Conservation (phyloP, 2,329 filamentous ascomycete genomes). For the Scolecobasidium constrictum region DNA sequence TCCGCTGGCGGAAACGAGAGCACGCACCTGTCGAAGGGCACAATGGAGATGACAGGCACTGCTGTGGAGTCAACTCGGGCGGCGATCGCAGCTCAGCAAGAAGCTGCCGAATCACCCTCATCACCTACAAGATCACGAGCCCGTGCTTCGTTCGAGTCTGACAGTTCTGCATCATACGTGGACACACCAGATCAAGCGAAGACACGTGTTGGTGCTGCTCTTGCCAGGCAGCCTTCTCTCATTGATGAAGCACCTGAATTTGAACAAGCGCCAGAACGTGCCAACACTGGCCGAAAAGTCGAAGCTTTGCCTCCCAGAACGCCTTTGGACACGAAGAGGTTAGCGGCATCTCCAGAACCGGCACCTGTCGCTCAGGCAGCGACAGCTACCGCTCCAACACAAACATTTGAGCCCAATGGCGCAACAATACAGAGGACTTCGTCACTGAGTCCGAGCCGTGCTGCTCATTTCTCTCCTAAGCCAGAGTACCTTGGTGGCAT, state of each 20-base stretch:
- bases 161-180: too few species aligned
- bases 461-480: slow-evolving; percentile 53
- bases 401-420: background rate
- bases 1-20: slow-evolving; percentile 25
- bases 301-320: slow-evolving; percentile 1
- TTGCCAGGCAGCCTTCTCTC: slow-evolving; percentile 6
- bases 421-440: background rate
- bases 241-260: slow-evolving; percentile 3
- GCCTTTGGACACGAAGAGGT: background rate
- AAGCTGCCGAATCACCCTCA: too few species aligned
- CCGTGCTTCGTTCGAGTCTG: too few species aligned
- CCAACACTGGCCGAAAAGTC: slow-evolving; percentile 7
- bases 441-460: slow-evolving; percentile 53
- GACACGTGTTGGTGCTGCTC: slow-evolving; percentile 1
- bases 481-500: slow-evolving; percentile 41
- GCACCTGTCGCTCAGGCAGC: background rate
- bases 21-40: slow-evolving; percentile 31
- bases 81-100: background rate
- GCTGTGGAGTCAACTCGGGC: slow-evolving; percentile 21
- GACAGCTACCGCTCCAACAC: background rate
- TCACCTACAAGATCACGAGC: too few species aligned
- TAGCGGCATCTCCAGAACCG: background rate
- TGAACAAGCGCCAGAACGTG: background rate
- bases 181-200: background rate
- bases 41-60: slow-evolving; percentile 27